These are phyloP conservation scores for Turritis glabra DNA, from an alignment of 345 rosid species.

Conservation along the genomic window DNA sequence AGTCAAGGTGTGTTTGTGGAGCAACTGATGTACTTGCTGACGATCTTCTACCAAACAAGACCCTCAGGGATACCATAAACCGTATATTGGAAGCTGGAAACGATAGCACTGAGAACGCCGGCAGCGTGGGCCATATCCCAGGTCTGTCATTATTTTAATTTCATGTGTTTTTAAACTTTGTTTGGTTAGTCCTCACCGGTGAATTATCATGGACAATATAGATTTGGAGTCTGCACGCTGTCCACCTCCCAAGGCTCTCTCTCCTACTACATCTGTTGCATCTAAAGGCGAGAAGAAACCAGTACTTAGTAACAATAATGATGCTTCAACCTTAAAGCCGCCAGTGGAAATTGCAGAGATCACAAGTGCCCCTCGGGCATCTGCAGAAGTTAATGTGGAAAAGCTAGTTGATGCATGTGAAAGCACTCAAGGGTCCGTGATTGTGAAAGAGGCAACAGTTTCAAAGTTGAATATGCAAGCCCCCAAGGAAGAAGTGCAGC, in stretches of 20 bases:
- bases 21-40: constrained; percentile 83
- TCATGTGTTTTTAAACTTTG: constrained; percentile 1
- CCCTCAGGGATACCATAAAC: constrained; percentile 86
- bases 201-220: constrained; percentile 24
- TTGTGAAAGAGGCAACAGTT: constrained; percentile 62
- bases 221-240: constrained; percentile 84
- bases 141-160: constrained; percentile 46
- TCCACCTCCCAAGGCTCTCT: constrained; percentile 68
- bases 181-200: constrained; percentile 19
- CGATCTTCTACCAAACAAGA: constrained; percentile 96
- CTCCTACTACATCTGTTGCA: constrained; percentile 75
- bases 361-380: constrained; percentile 44
- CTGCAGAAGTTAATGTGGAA: constrained; percentile 46
- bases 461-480: constrained; percentile 68
- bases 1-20: constrained; percentile 83
- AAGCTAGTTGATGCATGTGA: constrained; percentile 62
- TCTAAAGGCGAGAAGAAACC: constrained; percentile 73
- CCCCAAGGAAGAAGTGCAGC: constrained; percentile 71
- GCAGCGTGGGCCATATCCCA: constrained; percentile 81
- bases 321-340: constrained; percentile 46
- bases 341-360: constrained; percentile 47
- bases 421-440: constrained; percentile 65
- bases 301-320: constrained; percentile 52
- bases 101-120: constrained; percentile 82
- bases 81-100: constrained; percentile 93